phyloP scores from a whole-genome alignment of 2,329 filamentous ascomycete genomes.

The Macrophomina tecta region DNA sequence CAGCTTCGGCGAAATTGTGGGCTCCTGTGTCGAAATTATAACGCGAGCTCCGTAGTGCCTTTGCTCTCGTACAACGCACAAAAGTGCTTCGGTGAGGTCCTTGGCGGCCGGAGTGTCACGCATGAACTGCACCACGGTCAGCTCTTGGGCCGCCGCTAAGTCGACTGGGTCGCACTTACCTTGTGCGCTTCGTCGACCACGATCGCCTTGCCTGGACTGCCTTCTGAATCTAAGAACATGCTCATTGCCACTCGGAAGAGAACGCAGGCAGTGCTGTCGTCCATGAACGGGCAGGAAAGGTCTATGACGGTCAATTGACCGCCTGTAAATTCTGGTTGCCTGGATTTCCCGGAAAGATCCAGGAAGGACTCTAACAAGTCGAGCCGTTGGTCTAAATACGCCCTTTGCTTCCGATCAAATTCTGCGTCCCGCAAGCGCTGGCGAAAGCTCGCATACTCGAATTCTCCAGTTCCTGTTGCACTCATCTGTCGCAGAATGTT shows the following conservation, averaged over 20 bases:
- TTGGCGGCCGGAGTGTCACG: conserved; percentile 52
- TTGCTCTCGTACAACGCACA: conserved; percentile 72
- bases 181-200: conserved; percentile 82
- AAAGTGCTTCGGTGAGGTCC: conserved; percentile 66
- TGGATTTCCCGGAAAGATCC: conserved; percentile 20
- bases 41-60: conserved; percentile 71
- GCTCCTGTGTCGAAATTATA: conserved; percentile 78
- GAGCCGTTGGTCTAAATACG: conserved; percentile 65
- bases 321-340: conserved; percentile 35
- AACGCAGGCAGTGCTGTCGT: conserved; percentile 68
- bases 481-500: background rate
- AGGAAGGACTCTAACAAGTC: conserved; percentile 70
- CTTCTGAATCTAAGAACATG: conserved; percentile 63
- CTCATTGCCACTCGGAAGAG: conserved; percentile 76
- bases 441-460: conserved; percentile 47
- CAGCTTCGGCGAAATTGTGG: conserved; percentile 70
- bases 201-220: conserved; percentile 61
- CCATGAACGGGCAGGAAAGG: conserved; percentile 74
- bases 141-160: background rate
- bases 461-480: background rate
- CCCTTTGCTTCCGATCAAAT: conserved; percentile 57
- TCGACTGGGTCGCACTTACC: conserved; percentile 57
- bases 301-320: conserved; percentile 71
- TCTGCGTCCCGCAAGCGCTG: conserved; percentile 63
- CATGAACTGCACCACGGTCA: background rate